Conservation (phyloP, 164 flowering plant genomes). For the Piper longum region DNA sequence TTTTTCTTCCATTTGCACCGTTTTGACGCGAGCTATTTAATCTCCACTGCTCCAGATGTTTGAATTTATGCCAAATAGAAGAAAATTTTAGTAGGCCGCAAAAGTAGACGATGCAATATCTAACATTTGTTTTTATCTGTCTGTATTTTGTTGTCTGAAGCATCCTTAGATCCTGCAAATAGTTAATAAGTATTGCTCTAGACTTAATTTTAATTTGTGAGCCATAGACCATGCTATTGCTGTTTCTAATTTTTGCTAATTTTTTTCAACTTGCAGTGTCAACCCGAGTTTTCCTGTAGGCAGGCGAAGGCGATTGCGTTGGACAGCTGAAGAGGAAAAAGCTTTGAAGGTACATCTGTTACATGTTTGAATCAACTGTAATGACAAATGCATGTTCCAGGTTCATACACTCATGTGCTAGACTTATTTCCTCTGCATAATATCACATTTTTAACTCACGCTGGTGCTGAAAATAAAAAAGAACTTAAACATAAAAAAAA, state of each 20-base stretch:
- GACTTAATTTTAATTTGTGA: neutral
- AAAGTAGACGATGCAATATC: too few species aligned
- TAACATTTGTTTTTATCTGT: too few species aligned
- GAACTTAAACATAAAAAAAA: too few species aligned
- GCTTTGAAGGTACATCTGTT: slow-evolving; percentile 12
- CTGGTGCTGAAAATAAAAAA: too few species aligned
- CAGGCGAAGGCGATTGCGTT: slow-evolving; percentile 9
- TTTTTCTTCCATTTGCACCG: too few species aligned
- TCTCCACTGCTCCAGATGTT: neutral
- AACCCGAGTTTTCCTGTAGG: neutral
- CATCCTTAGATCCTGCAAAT: too few species aligned
- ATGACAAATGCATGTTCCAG: neutral
- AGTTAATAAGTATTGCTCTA: neutral
- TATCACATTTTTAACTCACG: neutral
- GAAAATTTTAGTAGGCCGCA: too few species aligned
- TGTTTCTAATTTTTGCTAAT: too few species aligned
- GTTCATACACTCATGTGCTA: neutral
- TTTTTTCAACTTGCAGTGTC: slow-evolving; percentile 8
- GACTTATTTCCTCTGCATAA: neutral
- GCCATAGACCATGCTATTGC: neutral
- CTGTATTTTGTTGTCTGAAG: too few species aligned
- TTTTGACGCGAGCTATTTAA: neutral
- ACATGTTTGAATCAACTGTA: neutral
- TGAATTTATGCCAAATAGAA: too few species aligned
- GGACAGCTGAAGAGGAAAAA: slow-evolving; percentile 17